These are phyloP conservation scores for Hypoxylon sp. DNA, from an alignment of 2,329 filamentous ascomycete genomes.

Conservation along the genomic window DNA sequence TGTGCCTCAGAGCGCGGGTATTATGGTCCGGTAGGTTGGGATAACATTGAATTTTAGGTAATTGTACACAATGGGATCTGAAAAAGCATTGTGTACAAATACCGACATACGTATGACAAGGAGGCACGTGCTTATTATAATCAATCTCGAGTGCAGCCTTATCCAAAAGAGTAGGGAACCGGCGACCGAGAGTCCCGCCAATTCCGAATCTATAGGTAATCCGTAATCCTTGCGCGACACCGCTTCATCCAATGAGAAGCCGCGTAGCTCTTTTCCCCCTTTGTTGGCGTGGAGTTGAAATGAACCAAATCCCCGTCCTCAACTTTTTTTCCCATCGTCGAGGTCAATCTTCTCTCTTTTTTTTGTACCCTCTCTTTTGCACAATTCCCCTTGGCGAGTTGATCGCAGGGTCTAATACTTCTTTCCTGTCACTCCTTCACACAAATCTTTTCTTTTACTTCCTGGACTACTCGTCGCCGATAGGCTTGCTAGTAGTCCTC, in stretches of 20 bases:
- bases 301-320: slow-evolving; percentile 40
- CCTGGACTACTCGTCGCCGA: slow-evolving; percentile 23
- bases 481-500: slow-evolving; percentile 18
- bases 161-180: slow-evolving; percentile 18
- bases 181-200: slow-evolving; percentile 41
- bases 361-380: slow-evolving; percentile 14
- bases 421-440: slow-evolving; percentile 61
- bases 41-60: not conserved
- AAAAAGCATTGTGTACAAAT: slow-evolving; percentile 1
- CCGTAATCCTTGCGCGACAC: slow-evolving; percentile 38
- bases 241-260: slow-evolving; percentile 32
- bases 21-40: not conserved
- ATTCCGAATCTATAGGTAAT: slow-evolving; percentile 32
- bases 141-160: slow-evolving; percentile 14
- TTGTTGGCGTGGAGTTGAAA: slow-evolving; percentile 47
- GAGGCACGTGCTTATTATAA: slow-evolving; percentile 7
- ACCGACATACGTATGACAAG: not conserved
- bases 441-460: slow-evolving; percentile 56
- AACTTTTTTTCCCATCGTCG: slow-evolving; percentile 42
- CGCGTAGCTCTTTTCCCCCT: slow-evolving; percentile 39
- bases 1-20: not conserved
- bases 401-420: slow-evolving; percentile 43
- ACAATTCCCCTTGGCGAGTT: slow-evolving; percentile 42
- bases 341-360: slow-evolving; percentile 19
- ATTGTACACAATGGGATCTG: not conserved